Conservation (phyloP, 1,284 basidiomycete genomes). For the Vanrija sp. region DNA sequence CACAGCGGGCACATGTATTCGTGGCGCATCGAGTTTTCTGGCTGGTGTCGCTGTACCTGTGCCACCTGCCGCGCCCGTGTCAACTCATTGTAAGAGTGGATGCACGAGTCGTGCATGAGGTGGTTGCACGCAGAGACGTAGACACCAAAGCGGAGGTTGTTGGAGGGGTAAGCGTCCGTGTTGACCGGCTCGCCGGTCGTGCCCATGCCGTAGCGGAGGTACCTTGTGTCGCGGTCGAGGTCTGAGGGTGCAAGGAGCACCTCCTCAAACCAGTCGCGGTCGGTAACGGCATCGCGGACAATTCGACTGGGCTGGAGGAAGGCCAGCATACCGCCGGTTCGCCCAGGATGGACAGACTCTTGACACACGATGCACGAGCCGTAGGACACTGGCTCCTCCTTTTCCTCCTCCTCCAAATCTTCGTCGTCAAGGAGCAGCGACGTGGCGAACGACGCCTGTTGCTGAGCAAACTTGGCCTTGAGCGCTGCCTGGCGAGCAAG, state of each 20-base stretch:
- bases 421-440: slow-evolving; percentile 42
- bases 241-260: slow-evolving; percentile 63
- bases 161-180: slow-evolving; percentile 61
- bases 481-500: slow-evolving; percentile 70
- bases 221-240: slow-evolving; percentile 58
- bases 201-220: slow-evolving; percentile 31
- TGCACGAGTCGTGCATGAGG: slow-evolving; percentile 95
- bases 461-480: slow-evolving; percentile 87
- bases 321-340: slow-evolving; percentile 83
- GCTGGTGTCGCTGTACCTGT: slow-evolving; percentile 90
- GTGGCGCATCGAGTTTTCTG: slow-evolving; percentile 83
- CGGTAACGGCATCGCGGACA: slow-evolving; percentile 73
- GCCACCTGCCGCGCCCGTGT: slow-evolving; percentile 83
- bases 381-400: slow-evolving; percentile 56
- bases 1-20: slow-evolving; percentile 99
- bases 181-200: slow-evolving; percentile 33
- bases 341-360: slow-evolving; percentile 73
- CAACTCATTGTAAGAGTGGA: slow-evolving; percentile 82
- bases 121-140: slow-evolving; percentile 90
- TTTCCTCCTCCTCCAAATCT: slow-evolving; percentile 60
- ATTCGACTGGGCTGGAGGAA: slow-evolving; percentile 84
- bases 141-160: slow-evolving; percentile 75
- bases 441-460: slow-evolving; percentile 70
- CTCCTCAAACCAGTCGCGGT: slow-evolving; percentile 67
- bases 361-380: slow-evolving; percentile 98